Evolutionary conservation across 2,329 filamentous ascomycete species (phyloP), one percentile per base, ranked within the genome.

Genomic region (Fusarium musae): DNA sequence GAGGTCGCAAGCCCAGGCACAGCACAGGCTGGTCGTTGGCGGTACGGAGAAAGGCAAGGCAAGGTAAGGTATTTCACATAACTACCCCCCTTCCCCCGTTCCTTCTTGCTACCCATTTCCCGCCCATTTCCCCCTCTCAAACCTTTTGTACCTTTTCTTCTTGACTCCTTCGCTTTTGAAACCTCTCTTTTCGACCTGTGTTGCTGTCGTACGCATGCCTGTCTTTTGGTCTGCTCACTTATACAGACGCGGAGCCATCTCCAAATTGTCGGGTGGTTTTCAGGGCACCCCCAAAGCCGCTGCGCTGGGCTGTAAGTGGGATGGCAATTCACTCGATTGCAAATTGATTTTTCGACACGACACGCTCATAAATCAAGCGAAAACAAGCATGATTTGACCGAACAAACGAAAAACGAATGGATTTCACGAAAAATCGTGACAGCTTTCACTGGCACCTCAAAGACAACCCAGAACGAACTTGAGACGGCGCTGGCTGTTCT

Each of bases 71-170:
- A 77, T 78, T 78, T 80, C 80, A 80, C 80, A 81, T 81, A 82
- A 79, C 79, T 81, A 78, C 77, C 79, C 79, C 79, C 79, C 78
- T 77, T 78, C 76, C 79, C 80, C 80, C 79, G 76, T 79, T 78
- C 76, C 73, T 75, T 78, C 69, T 78, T 72, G 64, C 73, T 72
- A 69, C 76, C 76, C 73, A 66, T 72, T 79, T 78, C 71, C 75
- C 66, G 73, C 74, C 69, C 66, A 69, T 77, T 79, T 77, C 54
- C 72, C 68, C 69, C 68, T 78, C 70, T 75, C 63, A 60, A 68
- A 63, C 63, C 46, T 58, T 70, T 56, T 67, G 47, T 68, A 44
- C 37, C 73, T 65, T 69, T 73, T 67, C 73, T 73, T 46, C 63
- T 62, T 59, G n/a, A 53, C 73, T 58, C 30, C 61, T 61, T 49